phyloP scores from a whole-genome alignment of 768 basidiomycete genomes.

The Nidularia sp. region DNA sequence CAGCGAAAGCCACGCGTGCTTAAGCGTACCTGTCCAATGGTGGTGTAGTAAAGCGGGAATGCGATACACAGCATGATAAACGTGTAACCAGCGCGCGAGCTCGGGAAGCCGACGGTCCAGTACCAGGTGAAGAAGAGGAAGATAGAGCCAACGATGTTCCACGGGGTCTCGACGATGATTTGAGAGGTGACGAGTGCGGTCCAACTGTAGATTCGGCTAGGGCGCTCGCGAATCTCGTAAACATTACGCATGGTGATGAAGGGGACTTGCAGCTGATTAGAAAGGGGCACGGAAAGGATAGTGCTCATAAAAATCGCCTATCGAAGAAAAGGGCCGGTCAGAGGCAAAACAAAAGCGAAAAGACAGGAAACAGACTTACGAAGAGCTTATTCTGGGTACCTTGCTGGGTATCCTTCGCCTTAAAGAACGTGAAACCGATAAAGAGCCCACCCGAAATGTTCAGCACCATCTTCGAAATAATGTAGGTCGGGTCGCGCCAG shows the following conservation, averaged over 20 bases:
- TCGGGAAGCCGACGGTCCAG: conserved; percentile 62
- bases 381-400: conserved; percentile 68
- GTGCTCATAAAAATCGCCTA: conserved; percentile 56
- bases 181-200: conserved; percentile 51
- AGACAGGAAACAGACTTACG: conserved; percentile 27
- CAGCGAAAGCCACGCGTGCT: conserved; percentile 7
- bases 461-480: conserved; percentile 54
- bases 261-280: conserved; percentile 61
- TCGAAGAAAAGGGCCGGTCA: neutral
- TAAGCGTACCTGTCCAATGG: conserved; percentile 41
- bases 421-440: conserved; percentile 63
- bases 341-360: conserved; percentile 6
- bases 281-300: conserved; percentile 48
- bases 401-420: conserved; percentile 46
- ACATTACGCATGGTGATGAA: conserved; percentile 56
- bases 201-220: conserved; percentile 67
- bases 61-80: conserved; percentile 50
- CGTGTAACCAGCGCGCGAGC: conserved; percentile 53
- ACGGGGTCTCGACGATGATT: conserved; percentile 54
- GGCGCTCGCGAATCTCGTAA: conserved; percentile 66
- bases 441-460: conserved; percentile 53
- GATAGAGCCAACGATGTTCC: conserved; percentile 55
- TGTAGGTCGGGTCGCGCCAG: conserved; percentile 57
- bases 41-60: conserved; percentile 59
- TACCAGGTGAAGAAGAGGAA: conserved; percentile 67